These are phyloP conservation scores for Boechera stricta DNA, from an alignment of 345 rosid genomes.

Conservation along the genomic window DNA sequence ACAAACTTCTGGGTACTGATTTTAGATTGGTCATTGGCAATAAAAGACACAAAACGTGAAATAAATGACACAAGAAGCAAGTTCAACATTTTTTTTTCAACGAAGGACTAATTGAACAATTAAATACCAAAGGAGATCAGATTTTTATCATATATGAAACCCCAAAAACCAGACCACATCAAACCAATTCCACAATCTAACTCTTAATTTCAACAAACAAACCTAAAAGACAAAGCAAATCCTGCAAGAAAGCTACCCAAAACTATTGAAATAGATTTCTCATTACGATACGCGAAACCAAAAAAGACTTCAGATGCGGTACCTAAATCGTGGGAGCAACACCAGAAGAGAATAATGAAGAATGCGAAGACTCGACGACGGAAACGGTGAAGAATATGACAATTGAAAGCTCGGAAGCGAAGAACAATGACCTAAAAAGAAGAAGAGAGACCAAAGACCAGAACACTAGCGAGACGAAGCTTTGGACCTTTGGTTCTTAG, in stretches of 20 bases:
- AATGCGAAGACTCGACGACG: constrained; percentile 1
- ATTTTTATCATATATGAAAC: no score
- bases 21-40: no score
- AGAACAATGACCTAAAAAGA: not conserved
- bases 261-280: not conserved
- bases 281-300: not conserved
- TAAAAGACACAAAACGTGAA: no score
- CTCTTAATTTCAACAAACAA: not conserved
- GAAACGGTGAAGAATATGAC: constrained; percentile 6
- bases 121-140: no score
- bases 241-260: not conserved
- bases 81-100: no score
- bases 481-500: no score
- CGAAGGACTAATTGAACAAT: no score
- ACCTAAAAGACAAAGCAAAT: constrained; percentile 31
- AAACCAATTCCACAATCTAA: constrained; percentile 18
- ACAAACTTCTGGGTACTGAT: no score
- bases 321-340: constrained; percentile 31
- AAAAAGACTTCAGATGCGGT: not conserved
- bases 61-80: no score
- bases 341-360: constrained; percentile 11
- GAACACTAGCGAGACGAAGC: not conserved
- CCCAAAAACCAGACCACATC: not conserved
- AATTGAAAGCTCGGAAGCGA: constrained; percentile 4
- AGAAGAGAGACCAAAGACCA: not conserved